Base-by-base conservation (phyloP, 257 asterid species). In the Cynanchum wilfordii region DNA sequence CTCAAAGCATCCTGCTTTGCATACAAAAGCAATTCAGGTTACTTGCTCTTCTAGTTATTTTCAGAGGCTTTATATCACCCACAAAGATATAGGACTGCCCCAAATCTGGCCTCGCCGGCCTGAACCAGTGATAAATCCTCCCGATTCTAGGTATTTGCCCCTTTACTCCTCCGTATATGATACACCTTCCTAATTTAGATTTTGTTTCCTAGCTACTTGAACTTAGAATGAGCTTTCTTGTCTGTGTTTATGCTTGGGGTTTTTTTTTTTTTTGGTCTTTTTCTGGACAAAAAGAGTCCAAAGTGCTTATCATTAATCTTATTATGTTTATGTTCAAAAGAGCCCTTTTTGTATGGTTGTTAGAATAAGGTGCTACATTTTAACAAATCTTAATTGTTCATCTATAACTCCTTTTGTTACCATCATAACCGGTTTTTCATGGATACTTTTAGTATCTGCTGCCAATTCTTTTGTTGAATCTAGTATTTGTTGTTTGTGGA, bases 21-120 rank as follows among this genome's bases (percentile, higher is more conserved):
- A 47, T 73, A 87, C 86, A 72, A 87, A 89, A 44, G 92, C 91
- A 3, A 80, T 91, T 49, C 96, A 91, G 76, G 60, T 89, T 56
- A 84, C 91, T 36, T 91, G 96, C 67, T 91, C 95, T 0, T 87
- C 96, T 42, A 90, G 82, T 83, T 90, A 90, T 75, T 91, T 91
- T 74, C 96, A 89, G 85, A 85, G 93, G 88, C 84, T 87, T 8
- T 89, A 87, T 64, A 57, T 85, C 63, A 77, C 95, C 9, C 96
- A 89, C 73, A 89, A 88, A 79, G 97, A 91, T 65, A 75, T 89
- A 2, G 82, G 89, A 8, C 57, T 91, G 70, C 96, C 97, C 69
- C 96, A 91, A 81, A 82, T 91, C 71, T 89, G 97, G 97, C 97
- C 97, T 36, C 95, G 90, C 15, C 79, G 11, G 5, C 30, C 70